Base-by-base conservation (phyloP, 768 basidiomycete genomes). In the Amylocystis lapponica region DNA sequence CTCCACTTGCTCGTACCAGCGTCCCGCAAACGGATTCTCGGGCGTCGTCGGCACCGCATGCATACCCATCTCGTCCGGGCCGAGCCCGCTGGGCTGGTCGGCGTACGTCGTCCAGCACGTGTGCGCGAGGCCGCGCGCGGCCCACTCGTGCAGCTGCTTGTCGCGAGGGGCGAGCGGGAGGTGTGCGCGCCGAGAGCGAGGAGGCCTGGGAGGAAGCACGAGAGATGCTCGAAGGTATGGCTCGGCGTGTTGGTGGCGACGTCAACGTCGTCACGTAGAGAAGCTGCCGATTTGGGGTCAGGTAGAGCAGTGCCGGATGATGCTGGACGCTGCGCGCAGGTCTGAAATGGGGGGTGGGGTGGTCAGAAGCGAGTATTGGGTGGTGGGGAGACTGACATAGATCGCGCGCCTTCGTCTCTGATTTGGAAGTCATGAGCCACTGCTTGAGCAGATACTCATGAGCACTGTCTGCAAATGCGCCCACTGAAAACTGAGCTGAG, bases 391-490 rank as follows among this genome's bases (percentile, higher is more conserved):
- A 52, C 81, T 27, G 65, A 87, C 86, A 89, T 66, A 85, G 74
- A 54, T 81, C 76, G 12, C 81, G 65, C 36, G 76, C 79, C 25
- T 64, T 66, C 54, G 68, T 74, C 51, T 88, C 83, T 6, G 76
- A 76, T 53, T 73, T 71, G 19, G 72, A 78, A 6, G 82, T 83
- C 32, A 87, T 69, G 7, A 89, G 66, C 62, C 79, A 86, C 42
- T 81, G 76, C 54, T 89, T 89, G 39, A 89, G 72, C 35, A 84
- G 71, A 54, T 89, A 89, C 59, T 89, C 86, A 46, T 87, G 84
- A 11, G 76, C 76, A 53, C 86, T 88, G 51, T 89, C 86, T 9
- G 82, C 79, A 42, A 69, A 69, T 4, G 75, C 76, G 22, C 84
- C 86, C 8, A 86, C 77, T 1, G 82, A 80, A 10, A 82, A 52